These are phyloP conservation scores for Begonia peltatifolia DNA, from an alignment of 306 rosid genomes.

Conservation along the genomic window DNA sequence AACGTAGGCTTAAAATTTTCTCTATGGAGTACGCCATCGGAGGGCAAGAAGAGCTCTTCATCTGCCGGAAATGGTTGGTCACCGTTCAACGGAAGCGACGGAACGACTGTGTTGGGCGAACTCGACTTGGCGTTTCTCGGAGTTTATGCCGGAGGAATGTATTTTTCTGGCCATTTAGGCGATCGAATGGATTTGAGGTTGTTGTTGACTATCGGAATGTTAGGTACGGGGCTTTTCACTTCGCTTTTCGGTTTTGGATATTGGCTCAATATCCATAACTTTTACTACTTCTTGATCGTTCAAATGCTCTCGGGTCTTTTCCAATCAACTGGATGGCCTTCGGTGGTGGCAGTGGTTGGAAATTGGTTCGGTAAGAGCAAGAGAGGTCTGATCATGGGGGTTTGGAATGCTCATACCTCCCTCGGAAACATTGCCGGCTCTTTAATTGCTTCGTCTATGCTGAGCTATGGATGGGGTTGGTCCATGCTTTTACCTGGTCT, in stretches of 20 bases:
- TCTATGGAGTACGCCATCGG: conserved; percentile 14
- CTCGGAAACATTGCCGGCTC: conserved; percentile 90
- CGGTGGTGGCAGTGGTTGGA: conserved; percentile 88
- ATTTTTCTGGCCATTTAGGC: conserved; percentile 87
- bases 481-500: conserved; percentile 78
- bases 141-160: conserved; percentile 85
- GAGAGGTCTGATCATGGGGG: conserved; percentile 96
- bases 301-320: conserved; percentile 92
- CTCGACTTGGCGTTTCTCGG: conserved; percentile 89
- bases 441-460: conserved; percentile 66
- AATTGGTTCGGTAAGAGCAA: conserved; percentile 95
- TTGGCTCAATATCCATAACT: conserved; percentile 67
- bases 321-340: conserved; percentile 98
- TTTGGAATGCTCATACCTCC: conserved; percentile 99
- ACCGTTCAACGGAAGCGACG: conserved; percentile 67
- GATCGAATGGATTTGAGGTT: conserved; percentile 69
- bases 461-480: conserved; percentile 97
- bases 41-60: conserved; percentile 19
- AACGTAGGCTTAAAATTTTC: conserved; percentile 21
- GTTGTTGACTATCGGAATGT: conserved; percentile 77
- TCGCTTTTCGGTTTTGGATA: conserved; percentile 73
- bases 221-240: conserved; percentile 86
- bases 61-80: conserved; percentile 70
- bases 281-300: conserved; percentile 46
- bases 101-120: conserved; percentile 75